Conservation (phyloP, 306 rosid genomes). For the Purshia tridentata region DNA sequence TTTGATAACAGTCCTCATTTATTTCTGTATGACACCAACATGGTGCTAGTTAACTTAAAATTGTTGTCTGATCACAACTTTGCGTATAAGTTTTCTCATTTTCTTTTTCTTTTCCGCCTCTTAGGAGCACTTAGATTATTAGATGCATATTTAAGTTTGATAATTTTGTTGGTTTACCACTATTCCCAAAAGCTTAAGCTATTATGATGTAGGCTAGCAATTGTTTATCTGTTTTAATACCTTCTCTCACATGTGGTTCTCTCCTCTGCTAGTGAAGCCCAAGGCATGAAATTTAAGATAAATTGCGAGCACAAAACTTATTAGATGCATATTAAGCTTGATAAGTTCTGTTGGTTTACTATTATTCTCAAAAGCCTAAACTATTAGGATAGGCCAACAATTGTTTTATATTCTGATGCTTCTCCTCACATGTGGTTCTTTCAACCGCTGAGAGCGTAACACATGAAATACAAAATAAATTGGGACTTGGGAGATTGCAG, state of each 20-base stretch:
- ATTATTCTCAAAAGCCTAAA: neutral
- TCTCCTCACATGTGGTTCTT: neutral
- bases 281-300: neutral
- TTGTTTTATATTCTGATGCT: neutral
- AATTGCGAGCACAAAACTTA: neutral
- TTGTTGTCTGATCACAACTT: no score
- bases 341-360: neutral
- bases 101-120: neutral
- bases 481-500: neutral
- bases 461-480: neutral
- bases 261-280: neutral
- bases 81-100: neutral
- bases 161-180: neutral
- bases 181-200: neutral
- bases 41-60: no score
- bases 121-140: neutral
- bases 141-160: neutral
- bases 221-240: neutral
- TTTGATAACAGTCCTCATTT: no score
- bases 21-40: no score
- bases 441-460: neutral
- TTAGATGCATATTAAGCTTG: neutral
- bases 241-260: neutral
- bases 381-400: neutral
- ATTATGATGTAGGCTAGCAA: neutral